Conservation (phyloP, 768 basidiomycete genomes). For the Cystofilobasidium macerans region DNA sequence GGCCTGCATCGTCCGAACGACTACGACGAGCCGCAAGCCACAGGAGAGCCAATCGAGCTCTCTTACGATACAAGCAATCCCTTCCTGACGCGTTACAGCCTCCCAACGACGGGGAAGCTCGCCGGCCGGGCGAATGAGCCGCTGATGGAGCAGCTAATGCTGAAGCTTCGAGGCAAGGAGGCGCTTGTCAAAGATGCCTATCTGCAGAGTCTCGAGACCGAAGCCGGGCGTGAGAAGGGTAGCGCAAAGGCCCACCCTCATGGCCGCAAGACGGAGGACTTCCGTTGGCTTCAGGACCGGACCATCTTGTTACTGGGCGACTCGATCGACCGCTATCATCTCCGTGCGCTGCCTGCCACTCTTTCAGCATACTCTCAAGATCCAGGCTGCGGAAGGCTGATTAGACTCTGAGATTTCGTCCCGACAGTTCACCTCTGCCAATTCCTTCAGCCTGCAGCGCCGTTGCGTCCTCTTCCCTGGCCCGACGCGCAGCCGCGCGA, state of each 20-base stretch:
- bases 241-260: neutral
- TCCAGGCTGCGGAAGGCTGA: neutral
- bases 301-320: conserved; percentile 15
- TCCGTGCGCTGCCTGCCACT: neutral
- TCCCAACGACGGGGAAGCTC: neutral
- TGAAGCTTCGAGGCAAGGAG: conserved; percentile 11
- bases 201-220: neutral
- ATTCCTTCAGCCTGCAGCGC: conserved; percentile 9
- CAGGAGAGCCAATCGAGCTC: neutral
- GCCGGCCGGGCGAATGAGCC: neutral
- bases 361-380: too few species aligned
- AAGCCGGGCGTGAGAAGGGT: neutral
- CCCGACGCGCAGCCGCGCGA: conserved; percentile 13
- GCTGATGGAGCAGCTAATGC: conserved; percentile 22
- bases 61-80: conserved; percentile 13
- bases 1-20: too few species aligned
- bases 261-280: neutral
- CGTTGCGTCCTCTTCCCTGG: conserved; percentile 15
- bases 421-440: conserved; percentile 18
- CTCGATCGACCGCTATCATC: conserved; percentile 15
- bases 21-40: too few species aligned
- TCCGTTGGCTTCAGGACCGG: conserved; percentile 10
- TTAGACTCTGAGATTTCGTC: neutral
- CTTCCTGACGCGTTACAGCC: conserved; percentile 1
- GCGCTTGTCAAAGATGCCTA: conserved; percentile 1